These are phyloP conservation scores for Escovopsis sp. DNA, from an alignment of 2,329 filamentous ascomycete genomes.

Conservation along the genomic window DNA sequence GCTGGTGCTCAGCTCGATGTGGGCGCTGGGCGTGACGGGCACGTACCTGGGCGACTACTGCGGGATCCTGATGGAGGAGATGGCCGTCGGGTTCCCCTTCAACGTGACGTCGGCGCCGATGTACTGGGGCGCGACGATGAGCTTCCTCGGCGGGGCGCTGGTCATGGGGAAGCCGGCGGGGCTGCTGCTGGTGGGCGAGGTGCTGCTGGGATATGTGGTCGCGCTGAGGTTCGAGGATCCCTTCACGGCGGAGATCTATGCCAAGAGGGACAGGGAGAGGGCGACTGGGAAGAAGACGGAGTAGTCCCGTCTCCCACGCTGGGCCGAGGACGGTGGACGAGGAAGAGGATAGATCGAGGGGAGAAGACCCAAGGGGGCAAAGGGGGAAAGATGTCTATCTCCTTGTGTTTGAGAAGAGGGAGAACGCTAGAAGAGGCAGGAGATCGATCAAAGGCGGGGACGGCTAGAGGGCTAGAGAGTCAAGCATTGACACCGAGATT, in stretches of 20 bases:
- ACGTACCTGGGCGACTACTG: slow-evolving; percentile 98
- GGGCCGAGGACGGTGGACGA: neutral
- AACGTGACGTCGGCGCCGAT: slow-evolving; percentile 82
- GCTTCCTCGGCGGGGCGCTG: slow-evolving; percentile 76
- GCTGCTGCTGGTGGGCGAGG: slow-evolving; percentile 57
- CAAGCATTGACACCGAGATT: too few species aligned
- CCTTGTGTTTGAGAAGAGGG: too few species aligned
- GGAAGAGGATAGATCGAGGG: too few species aligned
- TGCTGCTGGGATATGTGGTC: slow-evolving; percentile 63
- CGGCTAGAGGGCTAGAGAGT: too few species aligned
- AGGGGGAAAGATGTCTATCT: too few species aligned
- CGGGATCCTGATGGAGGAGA: slow-evolving; percentile 89
- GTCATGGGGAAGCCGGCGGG: slow-evolving; percentile 81
- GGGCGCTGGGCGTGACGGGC: slow-evolving; percentile 80
- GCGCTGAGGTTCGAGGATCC: slow-evolving; percentile 83
- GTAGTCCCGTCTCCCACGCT: slow-evolving; percentile 15
- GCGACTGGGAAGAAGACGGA: slow-evolving; percentile 38
- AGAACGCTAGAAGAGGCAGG: too few species aligned
- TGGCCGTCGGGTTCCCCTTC: slow-evolving; percentile 92
- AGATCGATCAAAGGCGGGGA: too few species aligned
- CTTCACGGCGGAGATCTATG: slow-evolving; percentile 86
- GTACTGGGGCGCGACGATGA: slow-evolving; percentile 90
- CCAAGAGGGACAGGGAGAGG: slow-evolving; percentile 55
- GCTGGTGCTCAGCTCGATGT: slow-evolving; percentile 80
- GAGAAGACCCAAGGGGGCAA: too few species aligned